Percentiles rank a stretch among this genome's conserved stretches.
These are phyloP conservation scores for Gaillardinia entomophila DNA, from an alignment of 805 yeast species.

Conservation along the genomic window DNA sequence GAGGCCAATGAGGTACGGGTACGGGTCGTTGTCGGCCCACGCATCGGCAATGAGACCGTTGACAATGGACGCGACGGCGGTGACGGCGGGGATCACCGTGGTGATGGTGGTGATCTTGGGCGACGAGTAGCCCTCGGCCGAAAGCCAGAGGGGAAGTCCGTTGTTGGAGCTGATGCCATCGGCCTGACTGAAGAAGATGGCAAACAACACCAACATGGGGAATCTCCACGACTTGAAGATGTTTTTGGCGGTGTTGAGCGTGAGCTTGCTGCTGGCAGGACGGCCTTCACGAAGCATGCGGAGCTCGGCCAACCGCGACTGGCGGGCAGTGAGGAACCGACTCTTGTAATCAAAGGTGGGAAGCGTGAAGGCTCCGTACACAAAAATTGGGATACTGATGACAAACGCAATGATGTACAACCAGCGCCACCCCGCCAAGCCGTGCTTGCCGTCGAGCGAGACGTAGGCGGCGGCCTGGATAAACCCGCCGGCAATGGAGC, in stretches of 20 bases:
- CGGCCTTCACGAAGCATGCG: conserved; percentile 9
- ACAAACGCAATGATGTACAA: conserved; percentile 11
- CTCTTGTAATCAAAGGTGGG: conserved; percentile 2
- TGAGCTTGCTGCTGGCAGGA: conserved; percentile 10
- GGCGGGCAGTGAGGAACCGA: conserved; percentile 2
- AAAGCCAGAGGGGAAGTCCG: conserved; percentile 16
- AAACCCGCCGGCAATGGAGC: conserved; percentile 22
- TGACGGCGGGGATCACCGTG: conserved; percentile 16
- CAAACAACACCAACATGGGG: conserved; percentile 18
- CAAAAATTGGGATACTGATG: conserved; percentile 9
- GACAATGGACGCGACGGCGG: conserved; percentile 16
- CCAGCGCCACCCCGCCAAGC: conserved; percentile 14
- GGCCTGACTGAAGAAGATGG: conserved; percentile 26
- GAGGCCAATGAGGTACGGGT: conserved; percentile 16
- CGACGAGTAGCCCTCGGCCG: conserved; percentile 9
- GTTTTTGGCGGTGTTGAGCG: conserved; percentile 3
- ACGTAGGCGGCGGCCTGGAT: conserved; percentile 36
- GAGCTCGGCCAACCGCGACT: conserved; percentile 5
- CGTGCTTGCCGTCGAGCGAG: conserved; percentile 8
- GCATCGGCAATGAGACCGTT: conserved; percentile 22
- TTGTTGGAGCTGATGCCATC: conserved; percentile 23
- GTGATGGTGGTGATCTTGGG: conserved; percentile 12
- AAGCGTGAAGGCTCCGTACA: conserved; percentile 6
- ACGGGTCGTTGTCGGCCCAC: conserved; percentile 10
- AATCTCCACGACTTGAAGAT: conserved; percentile 17